phyloP scores from a whole-genome alignment of 2,329 filamentous ascomycete genomes.

The Lasiodiplodia sp. region DNA sequence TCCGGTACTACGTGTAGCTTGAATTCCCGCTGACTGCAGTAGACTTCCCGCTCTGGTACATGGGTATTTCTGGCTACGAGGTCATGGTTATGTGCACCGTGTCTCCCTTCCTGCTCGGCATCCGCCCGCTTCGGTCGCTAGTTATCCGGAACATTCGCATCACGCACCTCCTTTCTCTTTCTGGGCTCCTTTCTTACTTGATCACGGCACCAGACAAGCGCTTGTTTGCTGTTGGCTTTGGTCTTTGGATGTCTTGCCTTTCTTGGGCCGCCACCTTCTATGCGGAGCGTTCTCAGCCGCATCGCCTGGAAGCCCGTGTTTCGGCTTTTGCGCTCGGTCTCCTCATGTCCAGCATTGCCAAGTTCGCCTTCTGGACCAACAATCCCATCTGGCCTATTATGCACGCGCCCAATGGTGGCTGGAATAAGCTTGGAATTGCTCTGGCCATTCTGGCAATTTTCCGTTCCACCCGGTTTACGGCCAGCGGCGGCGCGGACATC shows the following conservation, averaged over 20 bases:
- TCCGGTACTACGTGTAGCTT: background rate
- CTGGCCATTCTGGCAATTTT: constrained; percentile 79
- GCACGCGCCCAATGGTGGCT: constrained; percentile 87
- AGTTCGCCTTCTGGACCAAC: constrained; percentile 93
- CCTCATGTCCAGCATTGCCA: constrained; percentile 83
- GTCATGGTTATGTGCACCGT: constrained; percentile 84
- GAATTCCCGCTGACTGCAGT: constrained; percentile 31
- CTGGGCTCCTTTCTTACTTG: constrained; percentile 80
- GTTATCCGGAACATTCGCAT: constrained; percentile 73
- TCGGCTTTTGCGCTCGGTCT: constrained; percentile 83
- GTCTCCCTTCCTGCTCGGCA: constrained; percentile 79
- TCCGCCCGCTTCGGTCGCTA: constrained; percentile 71
- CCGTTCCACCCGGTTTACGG: constrained; percentile 73
- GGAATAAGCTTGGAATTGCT: constrained; percentile 83
- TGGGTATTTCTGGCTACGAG: constrained; percentile 98
- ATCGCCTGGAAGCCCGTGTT: constrained; percentile 80
- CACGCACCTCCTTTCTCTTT: constrained; percentile 78
- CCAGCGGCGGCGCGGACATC: constrained; percentile 54
- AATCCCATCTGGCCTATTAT: constrained; percentile 98
- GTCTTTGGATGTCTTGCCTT: constrained; percentile 79
- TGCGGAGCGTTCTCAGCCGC: constrained; percentile 76
- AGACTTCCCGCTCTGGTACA: constrained; percentile 98
- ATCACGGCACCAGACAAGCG: constrained; percentile 75
- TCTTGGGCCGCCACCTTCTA: constrained; percentile 85
- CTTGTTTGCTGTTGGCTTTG: constrained; percentile 82